Conservation (phyloP, 2,329 filamentous ascomycete species). For the Nemania sp. region DNA sequence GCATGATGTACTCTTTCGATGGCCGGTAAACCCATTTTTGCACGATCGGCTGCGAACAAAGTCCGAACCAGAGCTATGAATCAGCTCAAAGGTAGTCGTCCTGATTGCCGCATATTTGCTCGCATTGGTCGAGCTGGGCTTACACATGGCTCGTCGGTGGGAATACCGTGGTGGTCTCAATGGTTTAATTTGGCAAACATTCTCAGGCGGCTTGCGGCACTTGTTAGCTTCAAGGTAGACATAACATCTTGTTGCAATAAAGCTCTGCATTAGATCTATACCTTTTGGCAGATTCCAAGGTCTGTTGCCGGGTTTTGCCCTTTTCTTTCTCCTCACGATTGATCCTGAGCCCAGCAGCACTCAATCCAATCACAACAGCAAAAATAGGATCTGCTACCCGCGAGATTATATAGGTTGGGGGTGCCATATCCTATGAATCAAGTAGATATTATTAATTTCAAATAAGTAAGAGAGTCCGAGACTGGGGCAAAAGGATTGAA, state of each 20-base stretch:
- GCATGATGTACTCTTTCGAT: too few species aligned
- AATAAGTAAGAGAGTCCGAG: too few species aligned
- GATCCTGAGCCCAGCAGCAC: conserved; percentile 59
- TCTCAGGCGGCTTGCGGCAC: conserved; percentile 10
- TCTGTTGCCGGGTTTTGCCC: conserved; percentile 56
- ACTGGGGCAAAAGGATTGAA: too few species aligned
- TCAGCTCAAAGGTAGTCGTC: background rate
- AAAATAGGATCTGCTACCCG: conserved; percentile 62
- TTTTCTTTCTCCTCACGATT: conserved; percentile 63
- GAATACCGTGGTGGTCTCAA: background rate
- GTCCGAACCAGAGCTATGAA: background rate
- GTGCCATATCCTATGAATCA: conserved; percentile 46
- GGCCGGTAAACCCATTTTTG: too few species aligned
- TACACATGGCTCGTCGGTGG: background rate
- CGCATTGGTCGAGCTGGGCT: background rate
- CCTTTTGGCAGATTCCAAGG: conserved; percentile 52
- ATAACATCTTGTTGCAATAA: background rate
- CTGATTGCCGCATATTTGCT: too few species aligned
- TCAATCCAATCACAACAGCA: conserved; percentile 58
- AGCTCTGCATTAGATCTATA: conserved; percentile 26
- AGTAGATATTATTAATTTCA: too few species aligned
- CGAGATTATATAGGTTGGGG: conserved; percentile 64
- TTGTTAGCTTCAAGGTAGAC: background rate
- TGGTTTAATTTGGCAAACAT: conserved; percentile 8
- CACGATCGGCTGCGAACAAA: background rate